Conservation (phyloP, 2,329 filamentous ascomycete genomes). For the Aurifilum marmelostoma region DNA sequence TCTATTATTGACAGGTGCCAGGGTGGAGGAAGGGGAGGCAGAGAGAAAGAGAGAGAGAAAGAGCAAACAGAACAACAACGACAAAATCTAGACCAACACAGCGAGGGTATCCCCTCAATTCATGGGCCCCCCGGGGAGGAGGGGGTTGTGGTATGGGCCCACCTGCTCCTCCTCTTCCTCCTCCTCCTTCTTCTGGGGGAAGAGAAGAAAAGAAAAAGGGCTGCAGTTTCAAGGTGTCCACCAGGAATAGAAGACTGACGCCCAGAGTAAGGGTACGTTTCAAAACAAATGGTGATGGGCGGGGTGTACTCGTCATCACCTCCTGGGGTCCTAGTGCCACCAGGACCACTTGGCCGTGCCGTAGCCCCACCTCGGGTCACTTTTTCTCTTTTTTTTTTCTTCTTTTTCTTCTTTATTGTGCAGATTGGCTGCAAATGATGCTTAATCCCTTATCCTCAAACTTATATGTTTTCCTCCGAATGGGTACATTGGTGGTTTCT, state of each 20-base stretch:
- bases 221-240: neutral
- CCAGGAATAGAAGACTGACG: neutral
- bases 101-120: neutral
- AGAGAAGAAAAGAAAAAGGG: too few relatives aligned
- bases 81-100: neutral
- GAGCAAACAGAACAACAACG: neutral
- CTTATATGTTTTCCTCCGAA: neutral
- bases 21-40: too few relatives aligned
- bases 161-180: neutral
- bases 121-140: neutral
- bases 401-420: neutral
- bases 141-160: neutral
- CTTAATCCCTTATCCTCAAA: neutral
- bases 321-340: neutral
- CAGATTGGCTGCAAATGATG: neutral
- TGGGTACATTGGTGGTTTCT: neutral
- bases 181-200: neutral
- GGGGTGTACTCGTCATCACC: constrained; percentile 19
- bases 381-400: neutral
- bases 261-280: constrained; percentile 15
- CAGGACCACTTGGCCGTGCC: neutral
- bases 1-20: too few relatives aligned
- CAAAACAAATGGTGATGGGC: constrained; percentile 27
- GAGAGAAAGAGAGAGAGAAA: neutral
- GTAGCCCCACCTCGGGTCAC: neutral